phyloP scores from a whole-genome alignment of 1,139 yeast genomes.

The Hansenula sp. region DNA sequence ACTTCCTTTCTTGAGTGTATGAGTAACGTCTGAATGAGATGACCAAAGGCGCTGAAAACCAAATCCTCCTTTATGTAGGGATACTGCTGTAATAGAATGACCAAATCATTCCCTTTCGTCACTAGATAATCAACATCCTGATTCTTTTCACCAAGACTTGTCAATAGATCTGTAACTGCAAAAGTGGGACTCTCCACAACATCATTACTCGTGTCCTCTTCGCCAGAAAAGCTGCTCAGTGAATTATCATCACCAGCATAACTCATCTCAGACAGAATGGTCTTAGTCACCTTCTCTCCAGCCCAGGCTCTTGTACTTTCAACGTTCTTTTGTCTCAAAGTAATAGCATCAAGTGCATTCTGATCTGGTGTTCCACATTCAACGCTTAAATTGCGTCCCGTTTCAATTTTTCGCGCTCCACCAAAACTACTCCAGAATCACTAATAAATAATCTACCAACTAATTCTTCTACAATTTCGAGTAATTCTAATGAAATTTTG shows the following conservation, averaged over 20 bases:
- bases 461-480: no score
- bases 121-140: constrained; percentile 23
- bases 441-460: no score
- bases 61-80: constrained; percentile 67
- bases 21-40: constrained; percentile 57
- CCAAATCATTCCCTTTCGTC: constrained; percentile 24
- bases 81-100: constrained; percentile 27
- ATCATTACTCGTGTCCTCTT: background rate
- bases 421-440: background rate
- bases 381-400: background rate
- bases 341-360: background rate
- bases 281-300: no score
- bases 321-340: no score
- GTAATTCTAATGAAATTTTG: background rate
- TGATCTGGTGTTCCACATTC: no score
- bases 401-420: background rate
- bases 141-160: constrained; percentile 20
- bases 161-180: constrained; percentile 35
- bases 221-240: constrained; percentile 1
- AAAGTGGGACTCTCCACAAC: constrained; percentile 37
- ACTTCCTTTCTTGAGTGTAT: constrained; percentile 59
- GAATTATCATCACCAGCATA: background rate
- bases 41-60: constrained; percentile 57
- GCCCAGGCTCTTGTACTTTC: no score
- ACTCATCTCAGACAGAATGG: background rate